Conservation (phyloP, 2,329 filamentous ascomycete species). For the Periconia sp. region DNA sequence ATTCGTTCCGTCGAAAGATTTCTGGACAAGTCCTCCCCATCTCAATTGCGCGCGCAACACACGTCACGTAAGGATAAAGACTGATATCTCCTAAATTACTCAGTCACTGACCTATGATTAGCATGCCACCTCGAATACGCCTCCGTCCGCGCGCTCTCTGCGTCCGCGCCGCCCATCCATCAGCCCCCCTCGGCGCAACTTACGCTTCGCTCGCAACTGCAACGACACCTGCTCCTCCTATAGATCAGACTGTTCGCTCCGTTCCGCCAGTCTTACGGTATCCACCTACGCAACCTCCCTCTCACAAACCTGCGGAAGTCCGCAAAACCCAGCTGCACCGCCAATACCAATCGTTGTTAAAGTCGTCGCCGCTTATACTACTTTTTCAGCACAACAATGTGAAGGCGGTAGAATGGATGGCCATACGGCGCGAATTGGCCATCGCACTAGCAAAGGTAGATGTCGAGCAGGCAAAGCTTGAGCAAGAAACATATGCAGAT, state of each 20-base stretch:
- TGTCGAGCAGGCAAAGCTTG: constrained; percentile 69
- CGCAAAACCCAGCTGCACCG: constrained; percentile 90
- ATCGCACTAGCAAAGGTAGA: constrained; percentile 69
- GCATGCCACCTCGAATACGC: constrained; percentile 48
- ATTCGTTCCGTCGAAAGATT: constrained; percentile 34
- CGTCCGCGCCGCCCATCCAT: constrained; percentile 29
- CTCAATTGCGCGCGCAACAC: constrained; percentile 32
- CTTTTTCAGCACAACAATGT: constrained; percentile 85
- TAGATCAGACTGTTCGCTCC: constrained; percentile 55
- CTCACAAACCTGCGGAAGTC: constrained; percentile 82
- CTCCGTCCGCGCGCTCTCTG: constrained; percentile 39
- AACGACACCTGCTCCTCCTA: constrained; percentile 59
- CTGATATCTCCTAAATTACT: not conserved
- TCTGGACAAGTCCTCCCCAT: constrained; percentile 24
- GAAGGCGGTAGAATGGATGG: constrained; percentile 75
- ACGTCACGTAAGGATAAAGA: constrained; percentile 30
- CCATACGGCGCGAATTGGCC: constrained; percentile 72
- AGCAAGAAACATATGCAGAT: constrained; percentile 56
- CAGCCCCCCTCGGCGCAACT: constrained; percentile 43
- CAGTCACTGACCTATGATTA: constrained; percentile 11
- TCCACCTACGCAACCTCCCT: constrained; percentile 78
- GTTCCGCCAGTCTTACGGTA: constrained; percentile 56
- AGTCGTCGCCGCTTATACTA: constrained; percentile 82
- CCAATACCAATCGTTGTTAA: constrained; percentile 85
- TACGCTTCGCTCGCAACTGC: constrained; percentile 60